Evolutionary conservation across 2,329 filamentous ascomycete genomes (phyloP).

Genomic region (Monascus ruber): DNA sequence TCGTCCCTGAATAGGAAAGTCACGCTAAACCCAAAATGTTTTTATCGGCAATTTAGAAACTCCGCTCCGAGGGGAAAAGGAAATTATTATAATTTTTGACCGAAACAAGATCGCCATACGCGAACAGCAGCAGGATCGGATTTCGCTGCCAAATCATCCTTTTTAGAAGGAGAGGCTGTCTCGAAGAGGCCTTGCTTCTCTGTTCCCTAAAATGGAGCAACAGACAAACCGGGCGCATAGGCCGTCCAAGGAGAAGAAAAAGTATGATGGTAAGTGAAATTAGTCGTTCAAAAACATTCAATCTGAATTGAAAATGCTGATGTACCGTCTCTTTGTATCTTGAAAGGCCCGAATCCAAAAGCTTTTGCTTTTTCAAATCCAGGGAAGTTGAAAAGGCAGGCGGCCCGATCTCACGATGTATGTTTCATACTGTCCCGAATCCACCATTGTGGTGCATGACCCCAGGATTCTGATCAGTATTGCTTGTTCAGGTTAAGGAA

Average conservation of each 20-base stretch:
- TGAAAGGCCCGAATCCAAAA: constrained; percentile 67
- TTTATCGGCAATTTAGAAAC: constrained; percentile 8
- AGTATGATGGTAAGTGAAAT: constrained; percentile 44
- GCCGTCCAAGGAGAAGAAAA: constrained; percentile 81
- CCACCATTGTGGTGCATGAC: no score
- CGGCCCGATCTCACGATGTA: constrained; percentile 45
- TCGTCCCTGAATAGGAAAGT: constrained; percentile 7
- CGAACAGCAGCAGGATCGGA: no score
- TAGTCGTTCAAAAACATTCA: no score
- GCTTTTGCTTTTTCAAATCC: constrained; percentile 78
- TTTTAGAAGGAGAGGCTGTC: constrained; percentile 9
- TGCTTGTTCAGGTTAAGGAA: constrained; percentile 64
- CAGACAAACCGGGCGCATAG: constrained; percentile 80
- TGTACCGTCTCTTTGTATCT: background rate
- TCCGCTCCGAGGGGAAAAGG: constrained; percentile 14
- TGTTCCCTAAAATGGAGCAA: constrained; percentile 53
- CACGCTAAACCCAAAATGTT: constrained; percentile 1
- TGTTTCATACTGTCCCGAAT: constrained; percentile 5
- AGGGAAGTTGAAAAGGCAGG: constrained; percentile 63
- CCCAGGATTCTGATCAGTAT: constrained; percentile 6
- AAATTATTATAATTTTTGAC: constrained; percentile 20
- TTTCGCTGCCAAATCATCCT: background rate
- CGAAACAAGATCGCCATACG: no score
- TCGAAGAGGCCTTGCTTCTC: constrained; percentile 17
- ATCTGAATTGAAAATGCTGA: no score